Base-by-base conservation (phyloP, 2,329 filamentous ascomycete genomes). In the Aaosphaeria arxii region DNA sequence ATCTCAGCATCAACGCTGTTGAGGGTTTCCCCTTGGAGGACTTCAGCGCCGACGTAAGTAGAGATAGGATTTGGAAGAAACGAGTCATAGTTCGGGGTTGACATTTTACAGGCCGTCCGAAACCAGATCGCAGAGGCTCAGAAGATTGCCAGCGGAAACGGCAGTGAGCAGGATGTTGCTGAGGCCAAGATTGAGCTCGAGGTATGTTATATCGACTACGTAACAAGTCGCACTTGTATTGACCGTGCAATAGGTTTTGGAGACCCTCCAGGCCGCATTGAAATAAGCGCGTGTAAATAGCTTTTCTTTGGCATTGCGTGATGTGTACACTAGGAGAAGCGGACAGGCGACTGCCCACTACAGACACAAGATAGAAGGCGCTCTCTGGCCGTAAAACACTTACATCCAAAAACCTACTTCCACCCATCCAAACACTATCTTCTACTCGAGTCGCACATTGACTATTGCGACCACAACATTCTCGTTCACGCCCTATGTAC, bases 151-250 rank as follows among this genome's bases (percentile, higher is more conserved):
- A 85, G 77, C 73, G 94, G 94, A 69, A 85, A 80, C 70, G 94
- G 92, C 69, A 96, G 90, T 75, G 94, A 96, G 84, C 87, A 91
- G 78, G 94, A 97, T 70, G 89, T 97, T 76, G 92, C 92, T 58
- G 94, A 99, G 85, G 94, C 94, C 61, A 97, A 96, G 85, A 92
- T 99, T 73, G 92, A 97, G 83, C 78, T 99, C 63, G 94, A 99
- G 90, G 92, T 96, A 76, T 71, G 80, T 63, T 32, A 6, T 5
- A 11, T 17, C 6, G 17, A 17, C 9, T 4, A 36, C 11, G 29
- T 7, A 30, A 39, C 45, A 47, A 46, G 71, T 6, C 31, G 7
- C 42, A 40, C 32, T 46, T 47, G 38, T 42, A 40, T 17, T 32
- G 41, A 44, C 42, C 11, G 11, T 9, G 5, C 6, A 6, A 40